Percentiles rank a stretch among this genome's conserved stretches.
Evolutionary conservation across 208 protist species (phyloP).

Genomic region (Crithidia fasciculata): DNA sequence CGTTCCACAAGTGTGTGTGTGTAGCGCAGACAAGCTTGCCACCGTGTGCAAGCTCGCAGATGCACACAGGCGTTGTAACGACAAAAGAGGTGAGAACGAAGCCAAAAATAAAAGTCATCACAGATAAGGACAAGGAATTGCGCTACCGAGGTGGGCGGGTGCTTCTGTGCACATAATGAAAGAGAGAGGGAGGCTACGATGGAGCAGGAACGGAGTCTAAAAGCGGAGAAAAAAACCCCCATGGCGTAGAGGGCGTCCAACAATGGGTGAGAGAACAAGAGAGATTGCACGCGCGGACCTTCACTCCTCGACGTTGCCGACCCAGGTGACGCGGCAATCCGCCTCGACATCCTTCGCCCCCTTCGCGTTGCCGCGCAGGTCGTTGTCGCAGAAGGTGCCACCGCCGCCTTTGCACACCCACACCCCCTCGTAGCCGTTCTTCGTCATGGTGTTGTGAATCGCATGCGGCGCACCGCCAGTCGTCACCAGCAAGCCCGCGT

Average conservation of each 20-base stretch:
- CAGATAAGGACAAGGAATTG: not conserved
- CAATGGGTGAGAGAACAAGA: not conserved
- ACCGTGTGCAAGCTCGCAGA: too few species aligned
- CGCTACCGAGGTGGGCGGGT: not conserved
- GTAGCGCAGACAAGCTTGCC: too few species aligned
- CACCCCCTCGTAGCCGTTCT: slow-evolving; percentile 88
- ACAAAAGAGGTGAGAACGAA: too few species aligned
- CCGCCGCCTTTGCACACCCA: slow-evolving; percentile 88
- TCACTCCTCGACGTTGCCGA: slow-evolving; percentile 62
- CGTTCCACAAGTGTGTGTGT: too few species aligned
- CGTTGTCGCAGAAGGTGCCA: slow-evolving; percentile 82
- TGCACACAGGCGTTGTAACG: not conserved
- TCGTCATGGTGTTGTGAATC: slow-evolving; percentile 69
- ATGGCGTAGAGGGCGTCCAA: too few species aligned
- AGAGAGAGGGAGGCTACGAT: not conserved
- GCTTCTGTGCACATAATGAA: not conserved
- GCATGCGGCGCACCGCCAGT: slow-evolving; percentile 70
- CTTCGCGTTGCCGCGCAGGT: slow-evolving; percentile 81
- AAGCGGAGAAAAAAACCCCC: too few species aligned
- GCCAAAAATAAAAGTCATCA: not conserved
- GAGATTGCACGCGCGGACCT: not conserved
- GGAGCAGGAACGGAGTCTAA: too few species aligned
- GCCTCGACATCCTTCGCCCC: slow-evolving; percentile 80
- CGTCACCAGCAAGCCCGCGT: slow-evolving; percentile 88
- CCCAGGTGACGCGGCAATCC: slow-evolving; percentile 57